Conservation (phyloP, 208 protist genomes). For the Endotrypanum monterogeii region DNA sequence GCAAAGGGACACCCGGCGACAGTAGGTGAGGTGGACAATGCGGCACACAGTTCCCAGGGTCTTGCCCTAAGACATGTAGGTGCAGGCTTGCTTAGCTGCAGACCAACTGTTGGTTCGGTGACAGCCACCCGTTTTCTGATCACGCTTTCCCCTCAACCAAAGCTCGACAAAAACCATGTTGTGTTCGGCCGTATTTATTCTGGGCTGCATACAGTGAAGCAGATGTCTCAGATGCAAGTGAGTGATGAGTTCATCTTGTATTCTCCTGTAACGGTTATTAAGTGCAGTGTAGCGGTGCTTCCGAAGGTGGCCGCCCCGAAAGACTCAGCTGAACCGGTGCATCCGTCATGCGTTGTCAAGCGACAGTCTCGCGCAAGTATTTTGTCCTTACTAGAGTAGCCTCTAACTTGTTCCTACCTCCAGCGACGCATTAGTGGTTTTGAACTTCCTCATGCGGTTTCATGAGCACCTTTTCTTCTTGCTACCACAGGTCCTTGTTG, state of each 20-base stretch:
- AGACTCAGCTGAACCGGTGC: neutral
- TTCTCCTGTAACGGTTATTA: constrained; percentile 35
- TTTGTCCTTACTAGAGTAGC: constrained; percentile 1
- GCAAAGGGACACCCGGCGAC: constrained; percentile 4
- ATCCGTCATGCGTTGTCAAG: neutral
- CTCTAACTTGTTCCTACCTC: neutral
- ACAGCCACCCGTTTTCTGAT: constrained; percentile 39
- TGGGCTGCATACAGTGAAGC: constrained; percentile 46
- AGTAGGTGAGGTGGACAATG: neutral
- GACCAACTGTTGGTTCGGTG: constrained; percentile 13
- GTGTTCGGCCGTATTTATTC: constrained; percentile 67
- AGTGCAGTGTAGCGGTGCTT: constrained; percentile 26
- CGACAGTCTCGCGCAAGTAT: neutral
- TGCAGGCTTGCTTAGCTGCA: constrained; percentile 54
- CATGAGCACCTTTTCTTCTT: too few species aligned
- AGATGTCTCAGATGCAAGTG: constrained; percentile 39
- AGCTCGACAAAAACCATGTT: constrained; percentile 44
- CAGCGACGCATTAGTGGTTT: neutral
- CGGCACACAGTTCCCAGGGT: neutral
- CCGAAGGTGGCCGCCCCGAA: constrained; percentile 1
- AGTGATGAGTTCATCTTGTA: constrained; percentile 36
- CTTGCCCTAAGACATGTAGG: constrained; percentile 48
- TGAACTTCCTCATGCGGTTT: neutral
- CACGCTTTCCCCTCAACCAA: constrained; percentile 59
- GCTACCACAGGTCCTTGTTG: neutral